Percentiles rank a stretch among this genome's conserved stretches.
Evolutionary conservation across 108 stramenopile genomes (phyloP).

Genomic region (Skeletonema grethae): DNA sequence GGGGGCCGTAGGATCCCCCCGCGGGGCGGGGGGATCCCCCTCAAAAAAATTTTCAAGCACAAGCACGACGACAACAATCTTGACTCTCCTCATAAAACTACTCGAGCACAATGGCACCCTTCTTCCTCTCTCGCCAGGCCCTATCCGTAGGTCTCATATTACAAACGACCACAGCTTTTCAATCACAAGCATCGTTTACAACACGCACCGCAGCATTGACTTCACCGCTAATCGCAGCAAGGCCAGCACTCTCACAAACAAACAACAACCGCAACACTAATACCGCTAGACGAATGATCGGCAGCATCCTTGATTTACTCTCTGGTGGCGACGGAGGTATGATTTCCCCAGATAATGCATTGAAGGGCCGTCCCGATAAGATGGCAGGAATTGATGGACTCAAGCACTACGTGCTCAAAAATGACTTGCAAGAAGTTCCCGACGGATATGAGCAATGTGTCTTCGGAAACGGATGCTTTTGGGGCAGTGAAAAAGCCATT

Average conservation of each 20-base stretch:
- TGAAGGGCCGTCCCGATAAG: constrained; percentile 61
- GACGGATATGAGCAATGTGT: constrained; percentile 68
- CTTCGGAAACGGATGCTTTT: constrained; percentile 85
- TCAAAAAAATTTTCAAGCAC: too few relatives aligned
- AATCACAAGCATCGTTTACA: background rate
- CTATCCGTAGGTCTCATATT: constrained; percentile 6
- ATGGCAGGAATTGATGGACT: constrained; percentile 66
- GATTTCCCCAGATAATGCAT: constrained; percentile 63
- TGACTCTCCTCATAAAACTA: background rate
- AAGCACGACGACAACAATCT: background rate
- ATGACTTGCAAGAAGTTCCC: constrained; percentile 66
- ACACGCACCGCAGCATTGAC: constrained; percentile 5
- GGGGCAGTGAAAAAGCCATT: constrained; percentile 81
- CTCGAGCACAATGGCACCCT: background rate
- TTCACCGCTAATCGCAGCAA: constrained; percentile 1
- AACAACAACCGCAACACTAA: constrained; percentile 2
- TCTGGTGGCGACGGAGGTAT: constrained; percentile 59
- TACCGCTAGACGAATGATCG: constrained; percentile 54
- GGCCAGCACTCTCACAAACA: background rate
- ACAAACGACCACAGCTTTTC: constrained; percentile 1
- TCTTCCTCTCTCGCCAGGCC: background rate
- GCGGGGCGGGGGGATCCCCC: too few relatives aligned
- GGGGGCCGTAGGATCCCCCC: too few relatives aligned
- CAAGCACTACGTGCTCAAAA: constrained; percentile 71
- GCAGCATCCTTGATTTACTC: constrained; percentile 60